These are phyloP conservation scores for Neonectria hederae DNA, from an alignment of 2,329 filamentous ascomycete genomes.

Conservation along the genomic window DNA sequence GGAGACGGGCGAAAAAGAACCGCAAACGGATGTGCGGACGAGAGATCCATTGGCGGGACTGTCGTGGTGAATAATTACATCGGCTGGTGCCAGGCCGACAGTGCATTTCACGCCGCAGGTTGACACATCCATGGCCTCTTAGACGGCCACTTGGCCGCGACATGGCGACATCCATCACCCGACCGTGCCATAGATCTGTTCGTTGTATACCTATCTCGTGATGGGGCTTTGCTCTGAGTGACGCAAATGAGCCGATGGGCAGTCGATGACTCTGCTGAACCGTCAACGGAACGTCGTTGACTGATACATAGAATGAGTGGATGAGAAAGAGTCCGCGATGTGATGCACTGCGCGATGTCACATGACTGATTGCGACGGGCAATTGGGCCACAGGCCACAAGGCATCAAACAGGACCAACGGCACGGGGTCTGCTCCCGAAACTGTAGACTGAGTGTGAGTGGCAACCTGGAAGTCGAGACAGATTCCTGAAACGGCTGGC, in stretches of 20 bases:
- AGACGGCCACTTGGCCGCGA: constrained; percentile 6
- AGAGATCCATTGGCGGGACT: constrained; percentile 25
- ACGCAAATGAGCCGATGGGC: constrained; percentile 1
- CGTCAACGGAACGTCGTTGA: background rate
- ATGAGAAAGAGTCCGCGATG: background rate
- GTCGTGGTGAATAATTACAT: constrained; percentile 23
- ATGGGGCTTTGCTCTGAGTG: background rate
- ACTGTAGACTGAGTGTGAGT: constrained; percentile 1
- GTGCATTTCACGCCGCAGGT: constrained; percentile 17
- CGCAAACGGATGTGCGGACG: constrained; percentile 27
- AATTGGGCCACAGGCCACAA: background rate
- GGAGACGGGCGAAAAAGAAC: constrained; percentile 26
- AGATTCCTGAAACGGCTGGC: constrained; percentile 10
- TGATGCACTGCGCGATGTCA: constrained; percentile 1
- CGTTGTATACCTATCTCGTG: background rate
- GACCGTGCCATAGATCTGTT: constrained; percentile 2
- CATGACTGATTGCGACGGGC: constrained; percentile 1
- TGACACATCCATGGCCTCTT: constrained; percentile 15
- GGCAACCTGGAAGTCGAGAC: background rate
- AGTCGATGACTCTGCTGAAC: background rate
- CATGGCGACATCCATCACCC: background rate
- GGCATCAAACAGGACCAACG: background rate
- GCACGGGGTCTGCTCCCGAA: constrained; percentile 5
- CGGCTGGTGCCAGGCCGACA: constrained; percentile 8
- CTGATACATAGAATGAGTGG: background rate